Percentiles rank a stretch among this genome's conserved stretches.
Evolutionary conservation across 345 rosid species (phyloP).

Genomic region (Physaria fendleri): DNA sequence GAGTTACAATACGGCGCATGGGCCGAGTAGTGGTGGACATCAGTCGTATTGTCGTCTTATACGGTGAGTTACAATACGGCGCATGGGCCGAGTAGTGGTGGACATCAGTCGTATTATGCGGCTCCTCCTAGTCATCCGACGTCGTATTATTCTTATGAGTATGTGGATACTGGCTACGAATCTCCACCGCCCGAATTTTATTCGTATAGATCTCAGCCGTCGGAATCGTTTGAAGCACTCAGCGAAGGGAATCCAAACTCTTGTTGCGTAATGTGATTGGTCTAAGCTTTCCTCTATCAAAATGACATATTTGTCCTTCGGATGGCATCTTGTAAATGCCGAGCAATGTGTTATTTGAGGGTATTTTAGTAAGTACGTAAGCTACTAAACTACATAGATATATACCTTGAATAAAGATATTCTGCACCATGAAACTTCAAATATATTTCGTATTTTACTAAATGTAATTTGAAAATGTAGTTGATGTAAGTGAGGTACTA

Average conservation of each 20-base stretch:
- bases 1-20: conserved; percentile 44
- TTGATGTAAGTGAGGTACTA: neutral
- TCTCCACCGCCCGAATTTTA: conserved; percentile 35
- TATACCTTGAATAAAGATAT: neutral
- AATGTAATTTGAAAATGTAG: neutral
- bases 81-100: conserved; percentile 25
- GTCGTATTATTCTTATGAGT: conserved; percentile 35
- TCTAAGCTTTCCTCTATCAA: neutral
- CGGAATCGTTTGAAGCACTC: conserved; percentile 62
- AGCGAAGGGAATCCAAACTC: conserved; percentile 94
- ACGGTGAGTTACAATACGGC: conserved; percentile 51
- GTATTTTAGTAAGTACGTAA: neutral
- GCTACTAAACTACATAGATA: neutral
- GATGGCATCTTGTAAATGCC: neutral
- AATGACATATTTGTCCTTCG: conserved; percentile 7
- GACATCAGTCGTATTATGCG: conserved; percentile 32
- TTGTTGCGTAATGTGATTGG: conserved; percentile 65
- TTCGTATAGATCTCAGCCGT: conserved; percentile 40
- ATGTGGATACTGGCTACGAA: conserved; percentile 35
- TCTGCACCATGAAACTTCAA: neutral
- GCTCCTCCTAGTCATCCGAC: conserved; percentile 31
- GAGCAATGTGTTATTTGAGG: conserved; percentile 2
- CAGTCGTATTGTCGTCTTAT: conserved; percentile 19
- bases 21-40: conserved; percentile 25
- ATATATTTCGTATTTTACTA: neutral